Base-by-base conservation (phyloP, 371 early-diverging fungal genomes). In the Blastocladiella emersonii region DNA sequence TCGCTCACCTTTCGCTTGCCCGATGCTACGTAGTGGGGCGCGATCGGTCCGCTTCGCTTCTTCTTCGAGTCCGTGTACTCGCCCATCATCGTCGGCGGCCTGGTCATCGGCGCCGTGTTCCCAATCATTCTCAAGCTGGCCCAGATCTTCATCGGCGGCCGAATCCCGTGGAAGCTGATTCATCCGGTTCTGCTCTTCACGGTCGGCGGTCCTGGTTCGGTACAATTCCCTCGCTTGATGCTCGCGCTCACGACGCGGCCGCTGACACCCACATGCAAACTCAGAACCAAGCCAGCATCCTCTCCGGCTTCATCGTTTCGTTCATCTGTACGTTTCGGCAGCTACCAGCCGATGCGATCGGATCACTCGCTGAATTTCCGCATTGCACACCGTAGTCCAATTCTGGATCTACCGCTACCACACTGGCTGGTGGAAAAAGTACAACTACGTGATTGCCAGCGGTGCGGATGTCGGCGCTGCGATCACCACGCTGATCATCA, bases 371-470 rank as follows among this genome's bases (percentile, higher is more conserved):
- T n/a, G n/a, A n/a, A n/a, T n/a, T n/a, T n/a, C n/a, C n/a, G n/a
- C n/a, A n/a, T n/a, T n/a, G n/a, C n/a, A n/a, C n/a, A n/a, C 17
- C 85, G n/a, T n/a, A n/a, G n/a, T 85, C 67, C 83, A 85, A 74
- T 85, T 66, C 66, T 73, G 71, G 37, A 45, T 83, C 19, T 78
- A 77, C 65, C 70, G 72, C 62, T 79, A 84, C 62, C 70, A 70
- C 15, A 65, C 72, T 32, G 72, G 74, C 0, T 88, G 87, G 87
- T 89, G 85, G 79, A 64, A 72, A 44, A 73, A 81, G 41, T 87
- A 85, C 68, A 85, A 82, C 68, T 88, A 86, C 64, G 76, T 87
- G 15, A 74, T 88, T 6, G 85, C 87, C 7, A 87, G 87, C 5
- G 87, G 83, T 1, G 70, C 87, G 56, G 87, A 88, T 64, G 80